Conservation (phyloP, 2,329 filamentous ascomycete species). For the Fonsecaea multimorphosa region DNA sequence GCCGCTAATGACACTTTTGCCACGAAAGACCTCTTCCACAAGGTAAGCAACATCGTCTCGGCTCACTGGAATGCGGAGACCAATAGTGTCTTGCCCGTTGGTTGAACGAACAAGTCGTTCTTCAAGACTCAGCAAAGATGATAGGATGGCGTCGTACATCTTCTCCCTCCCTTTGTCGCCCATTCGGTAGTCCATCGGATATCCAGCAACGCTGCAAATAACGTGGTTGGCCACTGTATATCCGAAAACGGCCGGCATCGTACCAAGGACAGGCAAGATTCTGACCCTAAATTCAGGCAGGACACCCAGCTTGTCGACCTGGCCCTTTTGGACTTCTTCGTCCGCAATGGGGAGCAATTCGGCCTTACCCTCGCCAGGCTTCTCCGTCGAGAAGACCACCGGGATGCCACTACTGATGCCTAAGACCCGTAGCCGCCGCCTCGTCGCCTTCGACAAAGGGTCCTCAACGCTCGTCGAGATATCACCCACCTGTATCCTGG, state of each 20-base stretch:
- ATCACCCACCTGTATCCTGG: slow-evolving; percentile 85
- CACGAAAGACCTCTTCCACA: slow-evolving; percentile 85
- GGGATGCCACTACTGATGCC: slow-evolving; percentile 87
- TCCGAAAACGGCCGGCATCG: slow-evolving; percentile 96
- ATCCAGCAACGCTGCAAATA: slow-evolving; percentile 78
- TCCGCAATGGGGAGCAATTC: slow-evolving; percentile 84
- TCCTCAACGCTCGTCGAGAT: slow-evolving; percentile 89
- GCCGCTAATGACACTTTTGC: slow-evolving; percentile 81
- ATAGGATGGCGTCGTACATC: slow-evolving; percentile 85
- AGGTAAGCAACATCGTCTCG: slow-evolving; percentile 84
- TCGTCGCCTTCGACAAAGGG: slow-evolving; percentile 81
- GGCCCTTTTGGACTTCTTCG: slow-evolving; percentile 84
- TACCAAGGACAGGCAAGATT: slow-evolving; percentile 93
- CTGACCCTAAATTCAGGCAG: slow-evolving; percentile 91
- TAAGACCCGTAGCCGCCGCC: slow-evolving; percentile 74
- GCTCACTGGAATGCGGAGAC: slow-evolving; percentile 79
- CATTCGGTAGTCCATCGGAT: slow-evolving; percentile 80
- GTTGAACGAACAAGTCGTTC: slow-evolving; percentile 70
- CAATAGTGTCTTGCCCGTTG: slow-evolving; percentile 61
- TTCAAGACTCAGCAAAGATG: slow-evolving; percentile 75
- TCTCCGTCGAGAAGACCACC: slow-evolving; percentile 90
- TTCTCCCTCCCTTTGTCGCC: slow-evolving; percentile 84
- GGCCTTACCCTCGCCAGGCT: slow-evolving; percentile 87
- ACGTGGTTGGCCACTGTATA: slow-evolving; percentile 91
- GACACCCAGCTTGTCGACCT: slow-evolving; percentile 83